Evolutionary conservation across 1,284 basidiomycete species (phyloP), one percentile per base, ranked within the genome.

Genomic region (Trametes hirsuta): DNA sequence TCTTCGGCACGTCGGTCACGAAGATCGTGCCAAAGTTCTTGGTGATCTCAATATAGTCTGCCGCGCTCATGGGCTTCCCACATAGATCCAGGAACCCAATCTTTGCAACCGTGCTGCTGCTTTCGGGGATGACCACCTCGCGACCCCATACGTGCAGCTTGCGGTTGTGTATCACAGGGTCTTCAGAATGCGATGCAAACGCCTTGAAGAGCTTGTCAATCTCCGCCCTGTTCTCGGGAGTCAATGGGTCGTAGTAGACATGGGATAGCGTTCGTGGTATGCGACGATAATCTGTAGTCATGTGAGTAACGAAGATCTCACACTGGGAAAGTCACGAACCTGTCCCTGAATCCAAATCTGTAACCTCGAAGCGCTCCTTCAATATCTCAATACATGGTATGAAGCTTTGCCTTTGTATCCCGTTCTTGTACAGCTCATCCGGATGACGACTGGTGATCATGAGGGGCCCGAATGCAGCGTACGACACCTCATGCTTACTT

Each of bases 381-480:
- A 99, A 85, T 39, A 99, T 82, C 39, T 98, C 92, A 64, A 99
- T 99, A 53, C 95, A 92, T 4, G 97, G 97, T 40, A 98, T 73
- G 77, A 99, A 99, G 67, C 93, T 95, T n/a, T 91, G 87, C 18
- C 97, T 87, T 74, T 99, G 97, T 52, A 99, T 98, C 0, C 97
- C 97, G 69, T 99, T 99, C 84, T 97, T 97, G 81, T 99, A 99
- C 0, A 99, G 82, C 45, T 98, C 94, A 71, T 97, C 90, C 3
- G 97, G 97, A 74, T 97, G 95, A 58, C 97, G 97, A 76, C 96
- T 98, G 69, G 2, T 54, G 18, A 9, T 34, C 2, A 35, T 42
- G 21, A 55, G 52, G 34, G 36, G 30, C n/a, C 64, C 74, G 15
- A 25, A 4, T 2, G 6, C 4, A 11, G 30, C 8, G 21, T 44